Evolutionary conservation across 139 green algal genomes (phyloP).

Genomic region (Picochlorum sp.): DNA sequence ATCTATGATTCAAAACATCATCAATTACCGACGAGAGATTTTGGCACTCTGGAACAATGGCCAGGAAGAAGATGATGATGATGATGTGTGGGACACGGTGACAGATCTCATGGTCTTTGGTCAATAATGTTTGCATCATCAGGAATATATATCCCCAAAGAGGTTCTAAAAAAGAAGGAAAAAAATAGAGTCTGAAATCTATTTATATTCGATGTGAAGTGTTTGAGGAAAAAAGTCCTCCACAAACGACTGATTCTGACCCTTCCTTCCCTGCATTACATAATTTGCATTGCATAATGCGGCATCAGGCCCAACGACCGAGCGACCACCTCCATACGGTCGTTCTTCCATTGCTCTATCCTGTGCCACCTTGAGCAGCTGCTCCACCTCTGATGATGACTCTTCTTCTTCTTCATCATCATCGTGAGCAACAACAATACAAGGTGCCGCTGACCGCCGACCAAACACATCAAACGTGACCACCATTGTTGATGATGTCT

Average conservation of each 20-base stretch:
- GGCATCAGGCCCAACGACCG: not conserved
- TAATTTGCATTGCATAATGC: not conserved
- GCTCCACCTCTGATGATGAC: not conserved
- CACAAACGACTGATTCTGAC: not conserved
- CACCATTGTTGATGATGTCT: constrained; percentile 22
- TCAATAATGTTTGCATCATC: too few species aligned
- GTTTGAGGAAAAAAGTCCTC: not conserved
- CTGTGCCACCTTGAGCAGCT: constrained; percentile 9
- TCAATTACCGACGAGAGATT: too few species aligned
- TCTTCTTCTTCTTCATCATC: not conserved
- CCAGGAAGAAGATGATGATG: too few species aligned
- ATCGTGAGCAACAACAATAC: constrained; percentile 17
- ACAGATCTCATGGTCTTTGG: too few species aligned
- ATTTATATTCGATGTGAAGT: too few species aligned
- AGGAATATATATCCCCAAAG: too few species aligned
- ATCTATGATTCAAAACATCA: too few species aligned
- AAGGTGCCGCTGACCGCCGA: constrained; percentile 18
- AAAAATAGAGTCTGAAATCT: too few species aligned
- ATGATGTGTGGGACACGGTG: too few species aligned
- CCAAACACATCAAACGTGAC: constrained; percentile 83
- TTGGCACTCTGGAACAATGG: too few species aligned
- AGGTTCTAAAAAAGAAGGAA: too few species aligned
- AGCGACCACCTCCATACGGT: constrained; percentile 25
- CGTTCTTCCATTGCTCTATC: not conserved
- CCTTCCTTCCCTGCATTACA: not conserved